phyloP scores from a whole-genome alignment of 768 basidiomycete species.

The Thelephora ganbajun region DNA sequence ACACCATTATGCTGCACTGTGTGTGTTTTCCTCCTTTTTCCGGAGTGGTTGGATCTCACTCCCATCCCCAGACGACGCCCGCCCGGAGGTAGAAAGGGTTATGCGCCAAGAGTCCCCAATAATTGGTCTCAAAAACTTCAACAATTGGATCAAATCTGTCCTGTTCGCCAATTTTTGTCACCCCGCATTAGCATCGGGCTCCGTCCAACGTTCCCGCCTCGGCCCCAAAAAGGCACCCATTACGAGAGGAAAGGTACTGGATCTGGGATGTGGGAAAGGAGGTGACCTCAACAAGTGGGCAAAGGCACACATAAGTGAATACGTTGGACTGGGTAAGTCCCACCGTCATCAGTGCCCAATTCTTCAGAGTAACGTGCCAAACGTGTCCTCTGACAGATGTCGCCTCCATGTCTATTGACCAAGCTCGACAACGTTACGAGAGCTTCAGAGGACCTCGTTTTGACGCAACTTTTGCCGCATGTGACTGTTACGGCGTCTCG shows the following conservation, averaged over 20 bases:
- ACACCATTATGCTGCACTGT: constrained; percentile 70
- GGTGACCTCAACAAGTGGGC: constrained; percentile 95
- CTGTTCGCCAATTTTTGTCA: constrained; percentile 84
- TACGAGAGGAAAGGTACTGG: constrained; percentile 66
- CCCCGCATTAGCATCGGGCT: constrained; percentile 39
- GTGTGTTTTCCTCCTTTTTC: constrained; percentile 18
- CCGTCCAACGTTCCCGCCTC: constrained; percentile 11
- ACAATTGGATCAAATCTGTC: constrained; percentile 99
- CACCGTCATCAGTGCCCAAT: constrained; percentile 2
- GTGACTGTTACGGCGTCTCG: constrained; percentile 78
- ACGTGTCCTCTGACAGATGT: constrained; percentile 43
- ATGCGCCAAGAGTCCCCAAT: constrained; percentile 85
- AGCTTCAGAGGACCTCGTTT: constrained; percentile 40
- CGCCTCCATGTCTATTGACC: constrained; percentile 75
- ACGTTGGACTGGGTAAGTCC: constrained; percentile 66
- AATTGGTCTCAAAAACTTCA: constrained; percentile 93
- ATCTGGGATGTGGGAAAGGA: constrained; percentile 98
- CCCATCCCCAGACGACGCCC: constrained; percentile 59
- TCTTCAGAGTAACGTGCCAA: not conserved
- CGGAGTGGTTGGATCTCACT: constrained; percentile 2
- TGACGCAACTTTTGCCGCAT: constrained; percentile 65
- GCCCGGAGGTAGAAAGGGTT: constrained; percentile 81
- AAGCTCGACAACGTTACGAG: constrained; percentile 66
- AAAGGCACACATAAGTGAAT: constrained; percentile 68
- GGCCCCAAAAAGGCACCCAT: constrained; percentile 8